phyloP scores from a whole-genome alignment of 2,329 filamentous ascomycete genomes.

The Epichloe typhina region DNA sequence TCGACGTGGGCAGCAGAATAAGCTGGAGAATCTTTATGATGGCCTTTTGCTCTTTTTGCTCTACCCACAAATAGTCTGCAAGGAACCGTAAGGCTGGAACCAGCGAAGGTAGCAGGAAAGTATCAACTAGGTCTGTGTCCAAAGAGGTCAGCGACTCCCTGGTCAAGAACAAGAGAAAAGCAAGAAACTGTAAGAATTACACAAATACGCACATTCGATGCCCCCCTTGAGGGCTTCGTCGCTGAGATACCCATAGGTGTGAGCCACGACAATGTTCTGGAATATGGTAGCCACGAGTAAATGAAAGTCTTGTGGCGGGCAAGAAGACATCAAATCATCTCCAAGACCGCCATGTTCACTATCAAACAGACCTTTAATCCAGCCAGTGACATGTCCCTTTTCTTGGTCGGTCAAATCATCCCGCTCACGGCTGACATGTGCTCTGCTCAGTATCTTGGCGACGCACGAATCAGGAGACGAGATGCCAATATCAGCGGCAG shows the following conservation, averaged over 20 bases:
- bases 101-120: slow-evolving; percentile 66
- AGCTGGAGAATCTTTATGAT: slow-evolving; percentile 60
- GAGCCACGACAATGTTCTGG: slow-evolving; percentile 59
- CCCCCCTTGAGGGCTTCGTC: slow-evolving; percentile 62
- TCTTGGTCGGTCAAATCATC: slow-evolving; percentile 53
- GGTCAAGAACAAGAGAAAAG: background rate
- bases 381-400: slow-evolving; percentile 52
- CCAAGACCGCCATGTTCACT: slow-evolving; percentile 59
- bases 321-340: slow-evolving; percentile 71
- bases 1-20: slow-evolving; percentile 55
- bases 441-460: slow-evolving; percentile 48
- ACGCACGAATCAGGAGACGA: slow-evolving; percentile 51
- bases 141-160: background rate
- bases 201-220: slow-evolving; percentile 50
- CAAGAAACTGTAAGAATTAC: background rate
- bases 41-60: slow-evolving; percentile 50
- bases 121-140: slow-evolving; percentile 58
- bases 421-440: slow-evolving; percentile 41
- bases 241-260: slow-evolving; percentile 48
- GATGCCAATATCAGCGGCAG: slow-evolving; percentile 49
- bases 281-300: slow-evolving; percentile 65
- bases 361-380: slow-evolving; percentile 68
- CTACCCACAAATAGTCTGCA: slow-evolving; percentile 54
- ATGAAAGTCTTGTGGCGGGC: slow-evolving; percentile 73
- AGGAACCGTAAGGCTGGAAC: slow-evolving; percentile 63